A percentile compares a stretch with the other conserved stretches of the same genome.
These are phyloP conservation scores for Zygosaccharomyces gambellarensis DNA, from an alignment of 805 yeast species.

Conservation along the genomic window DNA sequence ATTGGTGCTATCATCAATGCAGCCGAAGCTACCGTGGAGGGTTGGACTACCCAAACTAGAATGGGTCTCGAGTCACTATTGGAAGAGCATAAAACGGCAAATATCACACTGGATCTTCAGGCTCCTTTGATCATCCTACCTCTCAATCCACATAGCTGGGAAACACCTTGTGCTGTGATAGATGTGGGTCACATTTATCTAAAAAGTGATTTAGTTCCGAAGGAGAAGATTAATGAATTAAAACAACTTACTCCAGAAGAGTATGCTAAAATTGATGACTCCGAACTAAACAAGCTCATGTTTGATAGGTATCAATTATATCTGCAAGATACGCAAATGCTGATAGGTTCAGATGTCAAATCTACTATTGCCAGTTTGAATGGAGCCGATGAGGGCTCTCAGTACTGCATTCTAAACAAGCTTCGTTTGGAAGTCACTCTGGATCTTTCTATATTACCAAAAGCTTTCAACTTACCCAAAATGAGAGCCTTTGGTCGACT, in stretches of 20 bases:
- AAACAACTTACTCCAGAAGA: constrained; percentile 62
- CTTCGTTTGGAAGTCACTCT: constrained; percentile 67
- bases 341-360: constrained; percentile 78
- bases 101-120: constrained; percentile 81
- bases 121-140: constrained; percentile 91
- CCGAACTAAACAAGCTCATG: constrained; percentile 66
- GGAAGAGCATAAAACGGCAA: constrained; percentile 88
- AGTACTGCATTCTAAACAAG: constrained; percentile 65
- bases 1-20: constrained; percentile 88
- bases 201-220: constrained; percentile 72
- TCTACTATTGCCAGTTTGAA: constrained; percentile 73
- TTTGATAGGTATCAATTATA: constrained; percentile 79
- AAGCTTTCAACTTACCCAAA: constrained; percentile 66
- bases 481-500: constrained; percentile 71
- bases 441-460: constrained; percentile 82
- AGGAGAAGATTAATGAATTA: constrained; percentile 60
- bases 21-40: constrained; percentile 92
- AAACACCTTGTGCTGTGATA: constrained; percentile 82
- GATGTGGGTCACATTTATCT: constrained; percentile 96
- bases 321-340: constrained; percentile 79
- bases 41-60: constrained; percentile 81
- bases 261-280: constrained; percentile 52
- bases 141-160: constrained; percentile 67
- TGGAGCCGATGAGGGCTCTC: constrained; percentile 33
- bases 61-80: constrained; percentile 89